Evolutionary conservation across 2,329 filamentous ascomycete species (phyloP).

Genomic region (Microcera coccophila): DNA sequence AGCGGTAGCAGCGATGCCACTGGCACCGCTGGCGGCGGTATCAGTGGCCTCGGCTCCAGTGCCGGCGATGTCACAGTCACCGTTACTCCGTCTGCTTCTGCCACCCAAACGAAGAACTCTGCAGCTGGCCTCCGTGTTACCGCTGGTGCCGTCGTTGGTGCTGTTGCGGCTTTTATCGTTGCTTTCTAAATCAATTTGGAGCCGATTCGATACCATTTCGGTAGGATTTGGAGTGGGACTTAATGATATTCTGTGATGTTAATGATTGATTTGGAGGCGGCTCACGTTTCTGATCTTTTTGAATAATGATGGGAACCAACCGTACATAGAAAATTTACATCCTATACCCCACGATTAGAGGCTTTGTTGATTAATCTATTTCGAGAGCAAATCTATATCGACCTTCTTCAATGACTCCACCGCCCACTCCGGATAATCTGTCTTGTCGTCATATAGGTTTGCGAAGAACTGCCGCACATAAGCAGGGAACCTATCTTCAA

Average conservation of each 20-base stretch:
- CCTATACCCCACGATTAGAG: background rate
- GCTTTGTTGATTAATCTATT: slow-evolving; percentile 17
- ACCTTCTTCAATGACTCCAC: slow-evolving; percentile 73
- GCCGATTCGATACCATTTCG: slow-evolving; percentile 4
- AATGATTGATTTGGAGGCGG: background rate
- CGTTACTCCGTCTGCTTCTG: slow-evolving; percentile 18
- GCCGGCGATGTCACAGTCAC: slow-evolving; percentile 12
- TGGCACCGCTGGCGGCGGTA: slow-evolving; percentile 9
- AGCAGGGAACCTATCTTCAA: slow-evolving; percentile 74
- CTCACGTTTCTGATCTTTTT: background rate
- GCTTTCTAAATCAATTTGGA: slow-evolving; percentile 19
- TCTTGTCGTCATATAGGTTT: slow-evolving; percentile 59
- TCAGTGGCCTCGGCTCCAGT: background rate
- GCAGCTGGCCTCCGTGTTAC: slow-evolving; percentile 17
- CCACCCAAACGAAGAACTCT: slow-evolving; percentile 12
- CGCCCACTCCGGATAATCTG: slow-evolving; percentile 77
- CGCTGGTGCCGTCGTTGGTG: slow-evolving; percentile 22
- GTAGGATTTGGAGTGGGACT: background rate
- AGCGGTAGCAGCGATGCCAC: slow-evolving; percentile 7
- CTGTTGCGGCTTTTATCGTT: slow-evolving; percentile 19
- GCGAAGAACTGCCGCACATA: slow-evolving; percentile 78
- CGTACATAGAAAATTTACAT: slow-evolving; percentile 19
- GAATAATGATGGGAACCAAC: slow-evolving; percentile 5
- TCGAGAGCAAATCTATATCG: slow-evolving; percentile 59
- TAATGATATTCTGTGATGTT: background rate